Conservation (phyloP, 768 basidiomycete species). For the Lactarius indigo region DNA sequence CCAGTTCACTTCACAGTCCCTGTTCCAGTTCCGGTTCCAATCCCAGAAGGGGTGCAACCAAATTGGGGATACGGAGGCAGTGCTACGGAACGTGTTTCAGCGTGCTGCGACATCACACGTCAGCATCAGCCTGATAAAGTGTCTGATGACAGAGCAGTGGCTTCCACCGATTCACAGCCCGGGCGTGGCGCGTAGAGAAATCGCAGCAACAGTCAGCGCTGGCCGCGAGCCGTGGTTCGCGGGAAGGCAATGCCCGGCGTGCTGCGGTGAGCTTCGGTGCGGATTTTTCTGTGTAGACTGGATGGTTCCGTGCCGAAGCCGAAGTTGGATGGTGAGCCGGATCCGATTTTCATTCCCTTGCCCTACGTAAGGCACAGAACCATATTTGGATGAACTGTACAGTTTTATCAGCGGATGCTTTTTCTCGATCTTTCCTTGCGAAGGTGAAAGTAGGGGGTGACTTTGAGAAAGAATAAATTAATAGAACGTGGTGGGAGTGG, state of each 20-base stretch:
- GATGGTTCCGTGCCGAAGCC: conserved; percentile 21
- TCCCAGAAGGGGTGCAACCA: conserved; percentile 3
- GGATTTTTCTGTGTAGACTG: neutral
- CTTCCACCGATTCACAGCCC: neutral
- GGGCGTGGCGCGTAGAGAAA: too few relatives aligned
- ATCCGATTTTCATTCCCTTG: conserved; percentile 11
- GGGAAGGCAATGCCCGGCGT: neutral
- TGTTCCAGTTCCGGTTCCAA: conserved; percentile 8
- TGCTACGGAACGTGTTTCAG: conserved; percentile 21
- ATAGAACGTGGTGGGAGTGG: neutral
- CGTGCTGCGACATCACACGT: conserved; percentile 1
- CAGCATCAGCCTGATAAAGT: neutral
- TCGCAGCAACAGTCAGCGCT: neutral
- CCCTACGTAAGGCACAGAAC: conserved; percentile 20
- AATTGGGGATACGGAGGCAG: conserved; percentile 14
- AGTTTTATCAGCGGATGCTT: conserved; percentile 5
- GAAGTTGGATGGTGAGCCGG: conserved; percentile 6
- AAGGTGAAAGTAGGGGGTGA: neutral
- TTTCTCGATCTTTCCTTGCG: neutral
- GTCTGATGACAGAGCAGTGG: neutral
- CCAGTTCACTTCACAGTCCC: neutral
- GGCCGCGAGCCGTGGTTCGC: conserved; percentile 6
- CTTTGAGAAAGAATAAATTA: neutral
- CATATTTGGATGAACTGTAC: conserved; percentile 16
- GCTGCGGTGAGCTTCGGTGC: neutral